Evolutionary conservation across 257 asterid genomes (phyloP).

Genomic region (Solanum commersonii): DNA sequence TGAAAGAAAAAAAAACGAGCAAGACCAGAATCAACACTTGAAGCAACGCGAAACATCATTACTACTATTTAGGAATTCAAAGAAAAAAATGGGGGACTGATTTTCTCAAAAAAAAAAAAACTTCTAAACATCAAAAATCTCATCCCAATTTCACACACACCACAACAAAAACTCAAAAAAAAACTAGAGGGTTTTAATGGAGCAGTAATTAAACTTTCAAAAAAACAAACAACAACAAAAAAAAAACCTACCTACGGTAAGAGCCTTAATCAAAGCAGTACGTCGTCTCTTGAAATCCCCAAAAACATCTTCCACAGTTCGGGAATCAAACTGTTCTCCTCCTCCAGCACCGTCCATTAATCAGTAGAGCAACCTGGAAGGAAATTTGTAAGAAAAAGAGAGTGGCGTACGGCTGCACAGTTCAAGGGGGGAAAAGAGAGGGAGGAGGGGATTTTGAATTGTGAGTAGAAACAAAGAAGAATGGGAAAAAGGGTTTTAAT

Average conservation of each 20-base stretch:
- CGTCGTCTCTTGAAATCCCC: slow-evolving; percentile 44
- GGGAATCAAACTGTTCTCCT: slow-evolving; percentile 20
- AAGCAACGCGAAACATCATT: not conserved
- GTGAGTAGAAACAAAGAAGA: not conserved
- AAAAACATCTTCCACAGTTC: slow-evolving; percentile 46
- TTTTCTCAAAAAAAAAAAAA: not conserved
- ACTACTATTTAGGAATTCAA: not conserved
- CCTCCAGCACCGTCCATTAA: slow-evolving; percentile 20
- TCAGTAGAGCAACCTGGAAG: not conserved
- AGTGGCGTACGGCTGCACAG: not conserved
- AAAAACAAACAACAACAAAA: not conserved
- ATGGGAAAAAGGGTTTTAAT: not conserved
- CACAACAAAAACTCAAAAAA: not conserved
- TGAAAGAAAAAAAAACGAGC: not conserved
- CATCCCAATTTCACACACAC: not conserved
- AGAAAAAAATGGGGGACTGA: not conserved
- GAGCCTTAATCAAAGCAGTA: slow-evolving; percentile 47
- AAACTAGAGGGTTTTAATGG: not conserved
- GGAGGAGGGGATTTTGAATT: not conserved
- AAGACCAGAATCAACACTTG: not conserved
- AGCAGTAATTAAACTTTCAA: not conserved
- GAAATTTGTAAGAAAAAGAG: not conserved
- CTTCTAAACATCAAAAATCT: not conserved
- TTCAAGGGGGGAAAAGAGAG: not conserved
- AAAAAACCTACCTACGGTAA: slow-evolving; percentile 25